Evolutionary conservation across 139 green algal species (phyloP), one percentile per base, ranked within the genome.

Genomic region (Gonium pectorale): DNA sequence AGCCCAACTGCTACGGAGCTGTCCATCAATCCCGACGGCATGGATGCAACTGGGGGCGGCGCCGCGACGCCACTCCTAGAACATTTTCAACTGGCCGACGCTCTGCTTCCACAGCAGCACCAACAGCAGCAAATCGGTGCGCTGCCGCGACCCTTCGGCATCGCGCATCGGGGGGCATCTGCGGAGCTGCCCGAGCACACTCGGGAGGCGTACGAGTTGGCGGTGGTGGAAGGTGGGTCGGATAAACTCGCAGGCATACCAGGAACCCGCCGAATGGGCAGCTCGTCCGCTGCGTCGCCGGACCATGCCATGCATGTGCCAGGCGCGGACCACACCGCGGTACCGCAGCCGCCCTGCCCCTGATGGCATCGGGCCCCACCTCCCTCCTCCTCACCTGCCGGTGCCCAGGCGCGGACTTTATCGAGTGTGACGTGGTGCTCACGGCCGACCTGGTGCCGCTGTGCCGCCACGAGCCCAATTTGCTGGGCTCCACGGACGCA

Each of bases 341-440:
- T n/a, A n/a, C n/a, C n/a, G n/a, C n/a, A n/a, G n/a, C n/a, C n/a
- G n/a, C n/a, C n/a, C n/a, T n/a, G n/a, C n/a, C n/a, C n/a, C n/a
- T n/a, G n/a, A n/a, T n/a, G n/a, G n/a, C n/a, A n/a, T n/a, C n/a
- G n/a, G n/a, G n/a, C n/a, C n/a, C n/a, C n/a, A n/a, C n/a, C n/a
- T n/a, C n/a, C 26, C 35, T 21, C 11, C 38, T 6, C 37, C 24
- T 4, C 15, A 26, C 15, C 54, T 54, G 13, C 8, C 67, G 37
- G 38, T 67, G 17, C 37, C 11, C 90, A 80, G 92, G 92, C 4
- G 90, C 90, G 21, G 84, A 95, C 80, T 94, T 94, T 79, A 93
- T 95, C 33, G 92, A 95, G 74, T 95, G 92, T 68, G 93, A 95
- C 56, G 90, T 94, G 43, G 86, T 95, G 8, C 75, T 95, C 21